Base-by-base conservation (phyloP, 805 yeast genomes). In the Lipomyces mesembrius region DNA sequence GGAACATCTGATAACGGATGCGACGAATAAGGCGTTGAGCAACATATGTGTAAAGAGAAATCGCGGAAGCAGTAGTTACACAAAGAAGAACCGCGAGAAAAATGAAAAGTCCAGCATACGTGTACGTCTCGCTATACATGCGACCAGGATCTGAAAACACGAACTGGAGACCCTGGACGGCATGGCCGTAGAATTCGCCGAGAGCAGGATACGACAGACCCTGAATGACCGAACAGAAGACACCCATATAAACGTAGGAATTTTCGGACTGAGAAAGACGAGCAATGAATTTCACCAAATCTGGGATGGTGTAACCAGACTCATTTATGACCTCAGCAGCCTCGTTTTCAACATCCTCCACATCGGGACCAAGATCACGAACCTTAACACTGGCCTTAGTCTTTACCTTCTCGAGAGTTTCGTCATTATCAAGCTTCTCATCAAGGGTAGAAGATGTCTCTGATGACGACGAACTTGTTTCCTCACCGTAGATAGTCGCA, bases 11-110 rank as follows among this genome's bases (percentile, higher is more conserved):
- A 55, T 62, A 61, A 4, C 78, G 73, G 25, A 76, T 72, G n/a
- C 72, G 63, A 29, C 72, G 68, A 35, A 75, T 59, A 4, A 76
- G 66, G 7, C 68, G 65, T 54, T 73, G 62, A 55, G 71, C 66
- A 70, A 58, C 60, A 62, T 65, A 61, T 58, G 74, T 34, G 46
- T 81, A 80, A 4, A 79, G 53, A n/a, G 74, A 63, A 22, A 81
- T 81, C 3, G 83, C 82, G 3, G 79, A 73, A 63, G 81, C 80
- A 1, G 82, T 78, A 39, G 80, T 79, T 53, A 79, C 79, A 11
- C 79, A 72, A 3, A 78, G 74, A 46, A 79, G 72, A 37, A 77
- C 72, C 61, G 77, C 75, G 64, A 79, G 78, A 29, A 79, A 80
- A 29, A 78, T 78, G 58, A 77, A 80, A 72, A 79, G 59, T 12